Percentiles rank a stretch among this genome's conserved stretches.
phyloP scores from a whole-genome alignment of 1,284 basidiomycete genomes.

The Ustilago crameri region DNA sequence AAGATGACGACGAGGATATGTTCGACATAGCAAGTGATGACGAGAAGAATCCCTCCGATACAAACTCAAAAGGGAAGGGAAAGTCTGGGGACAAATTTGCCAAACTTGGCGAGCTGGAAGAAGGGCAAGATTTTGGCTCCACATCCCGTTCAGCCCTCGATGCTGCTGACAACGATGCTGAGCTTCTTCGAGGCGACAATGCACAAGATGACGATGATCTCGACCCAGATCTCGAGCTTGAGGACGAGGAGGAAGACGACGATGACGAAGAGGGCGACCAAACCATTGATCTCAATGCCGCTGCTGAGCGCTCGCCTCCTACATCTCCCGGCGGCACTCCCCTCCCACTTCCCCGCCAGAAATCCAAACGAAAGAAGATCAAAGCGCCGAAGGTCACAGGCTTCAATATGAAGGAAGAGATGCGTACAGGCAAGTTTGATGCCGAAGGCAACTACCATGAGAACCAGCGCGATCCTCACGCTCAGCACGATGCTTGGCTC shows the following conservation, averaged over 20 bases:
- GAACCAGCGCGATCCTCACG: slow-evolving; percentile 84
- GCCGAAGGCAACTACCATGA: slow-evolving; percentile 88
- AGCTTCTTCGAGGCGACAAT: slow-evolving; percentile 14
- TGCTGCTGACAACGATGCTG: slow-evolving; percentile 52
- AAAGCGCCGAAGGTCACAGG: slow-evolving; percentile 88
- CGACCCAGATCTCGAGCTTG: slow-evolving; percentile 62
- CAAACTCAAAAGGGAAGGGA: slow-evolving; percentile 13
- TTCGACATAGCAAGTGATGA: slow-evolving; percentile 73
- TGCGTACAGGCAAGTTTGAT: slow-evolving; percentile 95
- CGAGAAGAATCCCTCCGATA: slow-evolving; percentile 3
- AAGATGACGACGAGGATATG: slow-evolving; percentile 79
- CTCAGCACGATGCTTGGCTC: slow-evolving; percentile 94
- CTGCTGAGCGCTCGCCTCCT: slow-evolving; percentile 55
- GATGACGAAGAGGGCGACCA: slow-evolving; percentile 33
- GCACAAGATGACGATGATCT: slow-evolving; percentile 40
- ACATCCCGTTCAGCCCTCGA: slow-evolving; percentile 46
- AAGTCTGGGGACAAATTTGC: slow-evolving; percentile 39
- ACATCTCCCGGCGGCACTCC: slow-evolving; percentile 40
- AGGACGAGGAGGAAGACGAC: slow-evolving; percentile 46
- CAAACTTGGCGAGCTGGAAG: slow-evolving; percentile 84
- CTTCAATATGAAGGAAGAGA: slow-evolving; percentile 99
- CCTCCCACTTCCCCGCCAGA: slow-evolving; percentile 3
- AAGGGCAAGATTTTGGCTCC: slow-evolving; percentile 65
- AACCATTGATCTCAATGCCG: slow-evolving; percentile 47
- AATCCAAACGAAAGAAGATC: slow-evolving; percentile 11